These are phyloP conservation scores for Petrea volubilis DNA, from an alignment of 257 asterid species.

Conservation along the genomic window DNA sequence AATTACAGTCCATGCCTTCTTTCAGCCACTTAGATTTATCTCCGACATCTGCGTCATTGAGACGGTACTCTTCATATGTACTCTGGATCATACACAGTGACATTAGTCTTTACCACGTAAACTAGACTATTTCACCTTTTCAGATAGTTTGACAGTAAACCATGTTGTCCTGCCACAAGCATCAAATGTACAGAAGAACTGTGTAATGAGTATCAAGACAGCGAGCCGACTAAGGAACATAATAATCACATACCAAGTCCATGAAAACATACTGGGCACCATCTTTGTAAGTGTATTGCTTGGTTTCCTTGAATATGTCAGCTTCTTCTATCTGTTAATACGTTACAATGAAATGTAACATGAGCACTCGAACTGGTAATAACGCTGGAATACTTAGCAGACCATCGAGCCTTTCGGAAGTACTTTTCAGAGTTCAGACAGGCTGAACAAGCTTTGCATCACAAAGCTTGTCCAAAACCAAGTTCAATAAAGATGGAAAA, in stretches of 20 bases:
- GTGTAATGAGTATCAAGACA: constrained; percentile 5
- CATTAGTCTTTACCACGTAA: neutral
- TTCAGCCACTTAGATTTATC: constrained; percentile 91
- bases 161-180: neutral
- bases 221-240: neutral
- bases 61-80: constrained; percentile 84
- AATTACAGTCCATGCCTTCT: constrained; percentile 99
- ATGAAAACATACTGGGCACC: constrained; percentile 89
- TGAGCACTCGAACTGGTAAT: constrained; percentile 1
- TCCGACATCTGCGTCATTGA: constrained; percentile 82
- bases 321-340: constrained; percentile 80
- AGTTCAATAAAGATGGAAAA: constrained; percentile 12
- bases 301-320: constrained; percentile 76
- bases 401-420: neutral
- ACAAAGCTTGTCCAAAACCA: neutral
- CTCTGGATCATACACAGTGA: constrained; percentile 55
- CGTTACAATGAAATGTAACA: constrained; percentile 13
- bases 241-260: constrained; percentile 65
- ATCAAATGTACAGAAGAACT: neutral
- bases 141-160: constrained; percentile 5
- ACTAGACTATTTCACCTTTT: constrained; percentile 9
- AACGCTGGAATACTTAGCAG: no score
- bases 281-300: constrained; percentile 93
- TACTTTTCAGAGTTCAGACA: neutral
- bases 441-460: constrained; percentile 4